Base-by-base conservation (phyloP, 2,329 filamentous ascomycete genomes). In the Aaosphaeria pasadenensis region DNA sequence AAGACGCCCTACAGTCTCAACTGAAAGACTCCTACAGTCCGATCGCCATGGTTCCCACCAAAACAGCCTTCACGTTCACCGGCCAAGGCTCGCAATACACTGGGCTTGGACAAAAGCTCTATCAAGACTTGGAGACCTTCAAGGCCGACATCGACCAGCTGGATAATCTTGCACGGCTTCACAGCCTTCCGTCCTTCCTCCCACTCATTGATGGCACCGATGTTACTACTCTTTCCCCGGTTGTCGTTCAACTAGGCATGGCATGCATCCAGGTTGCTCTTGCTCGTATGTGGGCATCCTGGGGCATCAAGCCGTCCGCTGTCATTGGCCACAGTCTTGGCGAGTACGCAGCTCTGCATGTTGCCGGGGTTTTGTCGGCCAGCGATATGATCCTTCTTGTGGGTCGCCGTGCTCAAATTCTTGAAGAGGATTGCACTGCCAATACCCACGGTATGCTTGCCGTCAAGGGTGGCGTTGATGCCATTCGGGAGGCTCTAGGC, bases 361-460 rank as follows among this genome's bases (percentile, higher is more conserved):
- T 84, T 38, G 84, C 87, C 45, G 87, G 86, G 43, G 85, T 89
- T 11, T 74, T 89, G 30, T 87, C 85, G 13, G 83, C 81, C 17
- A 82, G 81, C 56, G 87, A 90, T 63, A 82, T 86, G 60, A 80
- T 92, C 47, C 85, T 84, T 54, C 76, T 91, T 1, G 86, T 91
- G 17, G 87, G 87, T 36, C 74, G 76, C 45, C 81, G 88, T 53
- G 87, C 87, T 11, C 73, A 80, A 61, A 74, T 89, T 11, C 74
- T 91, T 3, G 78, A 84, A 40, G 73, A 82, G 46, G 79, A 81
- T 54, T 91, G 87, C 72, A 83, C 78, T 13, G 74, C 79, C 9
- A 80, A 83, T 49, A 87, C 81, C 1, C 87, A 91, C 58, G 77
- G 78, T 31, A 87, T 87, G 84, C 65, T 87, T 29, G 80, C 81